Percentiles rank a stretch among this genome's conserved stretches.
Evolutionary conservation across 192 early-diverging fungal genomes (phyloP).

Genomic region (Chytriomyces sp.): DNA sequence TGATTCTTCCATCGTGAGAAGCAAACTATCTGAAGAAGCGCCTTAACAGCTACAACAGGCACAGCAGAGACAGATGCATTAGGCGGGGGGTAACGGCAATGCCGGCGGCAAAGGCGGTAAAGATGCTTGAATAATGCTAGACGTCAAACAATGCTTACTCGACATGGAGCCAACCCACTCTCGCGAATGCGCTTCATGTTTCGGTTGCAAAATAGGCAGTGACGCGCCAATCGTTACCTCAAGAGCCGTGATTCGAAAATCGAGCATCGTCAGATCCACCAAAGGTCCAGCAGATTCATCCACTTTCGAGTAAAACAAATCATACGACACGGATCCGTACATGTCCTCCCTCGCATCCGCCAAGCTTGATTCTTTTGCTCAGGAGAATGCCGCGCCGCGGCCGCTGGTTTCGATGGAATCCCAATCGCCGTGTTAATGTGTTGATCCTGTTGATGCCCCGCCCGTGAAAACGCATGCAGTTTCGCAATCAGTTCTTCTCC

Average conservation of each 20-base stretch:
- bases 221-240: conserved; percentile 5
- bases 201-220: not conserved
- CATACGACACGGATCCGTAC: not conserved
- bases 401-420: not conserved
- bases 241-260: not conserved
- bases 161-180: not conserved
- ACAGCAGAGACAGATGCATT: not conserved
- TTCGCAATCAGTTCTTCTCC: conserved; percentile 2
- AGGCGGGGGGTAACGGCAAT: not conserved
- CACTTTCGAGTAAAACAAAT: conserved; percentile 1
- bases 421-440: not conserved
- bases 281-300: not conserved
- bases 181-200: not conserved
- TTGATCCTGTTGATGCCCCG: not conserved
- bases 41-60: no score
- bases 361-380: not conserved
- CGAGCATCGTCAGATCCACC: conserved; percentile 2
- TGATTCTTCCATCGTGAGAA: not conserved
- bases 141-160: not conserved
- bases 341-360: not conserved
- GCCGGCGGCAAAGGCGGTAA: not conserved
- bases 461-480: not conserved
- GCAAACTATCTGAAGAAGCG: not conserved
- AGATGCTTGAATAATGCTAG: not conserved
- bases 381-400: not conserved